Base-by-base conservation (phyloP, 768 basidiomycete species). In the Phaffia australis region DNA sequence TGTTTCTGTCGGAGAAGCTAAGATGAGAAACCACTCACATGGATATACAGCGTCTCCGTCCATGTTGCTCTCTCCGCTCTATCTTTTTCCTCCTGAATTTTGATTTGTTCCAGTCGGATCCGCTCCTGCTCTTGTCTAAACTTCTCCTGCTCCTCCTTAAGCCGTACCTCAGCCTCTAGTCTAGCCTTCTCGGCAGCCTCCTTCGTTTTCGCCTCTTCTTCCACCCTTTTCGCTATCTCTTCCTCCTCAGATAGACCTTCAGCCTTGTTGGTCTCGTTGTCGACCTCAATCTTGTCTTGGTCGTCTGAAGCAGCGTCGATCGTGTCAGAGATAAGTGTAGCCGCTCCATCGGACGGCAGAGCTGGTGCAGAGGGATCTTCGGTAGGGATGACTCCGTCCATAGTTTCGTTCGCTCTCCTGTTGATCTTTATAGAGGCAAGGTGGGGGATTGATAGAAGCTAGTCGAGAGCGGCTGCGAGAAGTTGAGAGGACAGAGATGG, bases 1-100 rank as follows among this genome's bases (percentile, higher is more conserved):
- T 15, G 11, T 7, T 4, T 14, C 29, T n/a, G 14, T 23, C 21
- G 30, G 19, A 63, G 25, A 5, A 6, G 14, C 19, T n/a, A 32
- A 42, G 63, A 47, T n/a, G 3, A 25, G 15, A 54, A 25, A 3
- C 27, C 6, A 56, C 57, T 55, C 1, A 69, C 67, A 50, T 69
- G 90, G 73, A 97, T 87, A 75, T 97, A 97, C 29, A 95, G 81
- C 5, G 92, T 95, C 77, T 95, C 92, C 60, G 86, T 85, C 60
- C 80, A 79, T 21, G 73, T 62, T 18, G 73, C 73, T 46, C 72
- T 68, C 48, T 71, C 72, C 29, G 72, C 73, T 25, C 64, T 70
- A 47, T 69, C 69, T 32, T 65, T 59, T 23, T 64, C 68, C 21
- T 63, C 50, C 60, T 61, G 60, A 9, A 48, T 47, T 21, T 57